phyloP scores from a whole-genome alignment of 176 grass and related monocot species.

The Bothriochloa decipiens region DNA sequence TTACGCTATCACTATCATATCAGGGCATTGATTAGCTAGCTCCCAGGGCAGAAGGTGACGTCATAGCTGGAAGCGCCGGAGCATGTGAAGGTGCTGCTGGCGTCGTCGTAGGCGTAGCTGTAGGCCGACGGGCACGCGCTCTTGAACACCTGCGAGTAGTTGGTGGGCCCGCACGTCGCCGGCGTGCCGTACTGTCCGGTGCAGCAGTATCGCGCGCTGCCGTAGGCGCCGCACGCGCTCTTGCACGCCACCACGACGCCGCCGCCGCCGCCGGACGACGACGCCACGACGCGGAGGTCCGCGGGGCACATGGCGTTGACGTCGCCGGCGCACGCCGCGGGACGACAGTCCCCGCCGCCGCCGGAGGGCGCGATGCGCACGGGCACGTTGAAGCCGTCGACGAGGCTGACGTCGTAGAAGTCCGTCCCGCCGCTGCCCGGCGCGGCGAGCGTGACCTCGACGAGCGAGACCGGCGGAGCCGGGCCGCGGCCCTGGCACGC shows the following conservation, averaged over 20 bases:
- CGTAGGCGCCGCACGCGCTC: slow-evolving; percentile 66
- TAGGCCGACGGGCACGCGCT: slow-evolving; percentile 61
- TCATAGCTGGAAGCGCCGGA: slow-evolving; percentile 48
- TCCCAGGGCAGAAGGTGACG: slow-evolving; percentile 66
- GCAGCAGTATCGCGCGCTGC: slow-evolving; percentile 64
- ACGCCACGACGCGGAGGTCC: slow-evolving; percentile 48
- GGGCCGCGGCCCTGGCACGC: slow-evolving; percentile 45
- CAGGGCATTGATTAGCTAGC: background rate
- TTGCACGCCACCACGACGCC: slow-evolving; percentile 53
- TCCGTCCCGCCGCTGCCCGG: slow-evolving; percentile 38
- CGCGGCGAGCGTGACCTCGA: slow-evolving; percentile 62
- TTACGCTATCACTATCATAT: background rate
- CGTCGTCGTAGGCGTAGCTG: slow-evolving; percentile 77
- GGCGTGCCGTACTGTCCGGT: slow-evolving; percentile 52
- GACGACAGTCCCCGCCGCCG: slow-evolving; percentile 26
- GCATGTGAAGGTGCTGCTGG: slow-evolving; percentile 73
- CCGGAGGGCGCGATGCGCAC: slow-evolving; percentile 48
- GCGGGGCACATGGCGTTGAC: slow-evolving; percentile 58
- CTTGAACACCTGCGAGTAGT: slow-evolving; percentile 71
- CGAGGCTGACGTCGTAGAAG: slow-evolving; percentile 96
- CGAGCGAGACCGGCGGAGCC: slow-evolving; percentile 54
- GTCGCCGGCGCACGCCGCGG: slow-evolving; percentile 52
- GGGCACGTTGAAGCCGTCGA: slow-evolving; percentile 76
- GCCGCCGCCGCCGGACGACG: background rate
- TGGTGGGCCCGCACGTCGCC: slow-evolving; percentile 55